Evolutionary conservation across 345 rosid species (phyloP), one percentile per base, ranked within the genome.

Genomic region (Lagerstroemia speciosa): DNA sequence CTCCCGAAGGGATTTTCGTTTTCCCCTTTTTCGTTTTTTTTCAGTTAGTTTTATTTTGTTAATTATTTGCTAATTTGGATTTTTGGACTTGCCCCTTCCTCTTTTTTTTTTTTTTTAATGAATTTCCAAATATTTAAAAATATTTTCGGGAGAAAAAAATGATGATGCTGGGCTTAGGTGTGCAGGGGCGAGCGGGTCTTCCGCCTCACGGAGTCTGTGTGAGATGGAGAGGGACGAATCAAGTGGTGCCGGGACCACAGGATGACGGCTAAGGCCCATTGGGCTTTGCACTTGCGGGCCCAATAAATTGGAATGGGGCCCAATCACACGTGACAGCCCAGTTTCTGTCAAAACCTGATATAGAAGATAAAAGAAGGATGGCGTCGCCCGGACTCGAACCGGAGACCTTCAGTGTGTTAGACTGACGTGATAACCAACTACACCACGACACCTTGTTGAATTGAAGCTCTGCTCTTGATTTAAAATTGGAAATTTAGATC

Each of bases 341-440:
- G 31, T 62, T 62, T 30, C n/a, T 1, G 55, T 48, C 24, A 8
- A 3, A 5, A 2, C 55, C n/a, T 7, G 0, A 17, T 48, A 17
- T 6, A 8, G 8, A 48, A 48, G 9, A 48, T 48, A 20, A 48
- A 48, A 19, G 0, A 19, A 30, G 37, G 17, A 8, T 90, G 89
- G 92, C 95, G 76, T 89, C 92, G 84, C 92, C 95, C 89, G 91
- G 87, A 64, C 67, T 91, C 81, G 95, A 91, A 91, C 89, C 88
- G 88, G 88, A 89, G 93, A 87, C 93, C 92, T 91, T 89, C 89
- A 87, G 88, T 87, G 97, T 89, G 97, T 87, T 89, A 87, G 87
- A 89, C 90, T 87, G 93, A 86, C 92, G 94, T 92, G 94, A 87
- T 92, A 92, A 87, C 94, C 96, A 87, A 92, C 96, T 87, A 87